Evolutionary conservation across 2,329 filamentous ascomycete species (phyloP), one percentile per base, ranked within the genome.

Genomic region (Xylaria sp.): DNA sequence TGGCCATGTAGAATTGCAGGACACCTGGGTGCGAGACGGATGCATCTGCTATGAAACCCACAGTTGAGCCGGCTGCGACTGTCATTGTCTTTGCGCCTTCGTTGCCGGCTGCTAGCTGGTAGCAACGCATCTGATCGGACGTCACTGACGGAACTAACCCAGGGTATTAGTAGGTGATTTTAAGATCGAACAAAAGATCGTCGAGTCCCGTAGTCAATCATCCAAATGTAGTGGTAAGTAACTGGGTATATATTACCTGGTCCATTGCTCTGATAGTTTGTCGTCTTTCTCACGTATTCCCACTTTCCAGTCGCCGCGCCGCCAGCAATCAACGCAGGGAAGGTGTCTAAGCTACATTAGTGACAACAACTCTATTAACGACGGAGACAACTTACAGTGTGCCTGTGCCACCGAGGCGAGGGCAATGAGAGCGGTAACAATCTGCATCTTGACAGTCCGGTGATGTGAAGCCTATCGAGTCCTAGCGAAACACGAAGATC

Each of bases 91-190:
- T 71, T 0, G 76, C 76, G 2, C 78, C 79, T 45, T 78, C 75
- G 52, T 75, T 77, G 40, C 79, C 79, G 3, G 77, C 68, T 9
- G 71, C 72, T 9, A 78, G 73, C 69, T 84, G 78, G 71, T 82
- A 84, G 76, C 82, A 84, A n/a, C 80, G 80, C 74, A 84, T 82
- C 60, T 79, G 77, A 1, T 77, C 67, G 40, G 79, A 81, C 50
- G 70, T 77, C 31, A 84, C 82, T 63, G 82, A 76, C 3, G 80
- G 80, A 37, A 84, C 81, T 71, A 23, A 51, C 15, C 56, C 49
- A 51, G 11, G 33, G 8, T n/a, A 40, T 67, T 52, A 65, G 63
- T 25, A 4, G 45, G 25, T 4, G 23, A 8, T 9, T 6, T 15
- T 38, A 1, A n/a, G 25, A 17, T 3, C 15, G 7, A 21, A 7